Conservation (phyloP, 2,329 filamentous ascomycete genomes). For the Xylariaceae sp. region DNA sequence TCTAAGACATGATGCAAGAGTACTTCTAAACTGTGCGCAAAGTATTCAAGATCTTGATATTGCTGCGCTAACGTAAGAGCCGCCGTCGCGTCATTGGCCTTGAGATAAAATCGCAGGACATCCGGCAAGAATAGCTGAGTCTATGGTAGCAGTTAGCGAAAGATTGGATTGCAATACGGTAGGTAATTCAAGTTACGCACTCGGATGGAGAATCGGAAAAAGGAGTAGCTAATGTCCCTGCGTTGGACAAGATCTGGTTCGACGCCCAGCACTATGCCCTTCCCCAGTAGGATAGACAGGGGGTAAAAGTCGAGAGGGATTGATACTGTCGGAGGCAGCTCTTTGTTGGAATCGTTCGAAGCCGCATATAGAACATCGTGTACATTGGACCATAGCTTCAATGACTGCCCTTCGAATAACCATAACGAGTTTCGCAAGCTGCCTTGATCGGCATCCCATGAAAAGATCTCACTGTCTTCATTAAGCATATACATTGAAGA, state of each 20-base stretch:
- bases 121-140: slow-evolving; percentile 92
- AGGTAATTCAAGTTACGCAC: slow-evolving; percentile 47
- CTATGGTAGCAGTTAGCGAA: slow-evolving; percentile 38
- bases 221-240: slow-evolving; percentile 84
- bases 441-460: slow-evolving; percentile 33
- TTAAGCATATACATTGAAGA: slow-evolving; percentile 40
- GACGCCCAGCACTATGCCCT: slow-evolving; percentile 83
- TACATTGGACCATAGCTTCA: slow-evolving; percentile 85
- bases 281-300: slow-evolving; percentile 77
- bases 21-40: slow-evolving; percentile 87
- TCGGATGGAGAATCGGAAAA: slow-evolving; percentile 80
- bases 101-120: slow-evolving; percentile 72
- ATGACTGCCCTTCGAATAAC: slow-evolving; percentile 83
- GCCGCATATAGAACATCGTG: slow-evolving; percentile 73
- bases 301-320: slow-evolving; percentile 94
- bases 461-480: slow-evolving; percentile 27
- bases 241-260: slow-evolving; percentile 92
- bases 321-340: slow-evolving; percentile 68
- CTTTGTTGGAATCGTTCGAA: slow-evolving; percentile 58
- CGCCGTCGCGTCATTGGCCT: slow-evolving; percentile 68
- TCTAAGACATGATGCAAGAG: slow-evolving; percentile 90
- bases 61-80: slow-evolving; percentile 78
- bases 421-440: slow-evolving; percentile 82
- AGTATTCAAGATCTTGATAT: slow-evolving; percentile 84
- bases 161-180: not conserved